Base-by-base conservation (phyloP, 1,139 yeast genomes). In the Nakaseomyces nivariensis region DNA sequence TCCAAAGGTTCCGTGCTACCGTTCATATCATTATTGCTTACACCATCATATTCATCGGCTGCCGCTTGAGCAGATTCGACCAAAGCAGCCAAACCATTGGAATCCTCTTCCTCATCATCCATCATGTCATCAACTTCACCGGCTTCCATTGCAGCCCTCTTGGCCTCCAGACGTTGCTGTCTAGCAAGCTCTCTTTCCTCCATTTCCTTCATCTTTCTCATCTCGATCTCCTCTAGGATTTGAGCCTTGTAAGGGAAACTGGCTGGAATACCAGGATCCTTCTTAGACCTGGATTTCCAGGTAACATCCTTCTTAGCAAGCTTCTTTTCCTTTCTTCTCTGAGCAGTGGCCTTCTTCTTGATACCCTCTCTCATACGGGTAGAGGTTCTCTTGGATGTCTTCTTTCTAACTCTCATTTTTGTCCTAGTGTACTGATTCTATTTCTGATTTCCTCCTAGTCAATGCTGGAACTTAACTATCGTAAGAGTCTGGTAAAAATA, bases 341-440 rank as follows among this genome's bases (percentile, higher is more conserved):
- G 94, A 26, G 97, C 97, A 44, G 92, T 78, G 3, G 96, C 90
- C 72, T 92, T 92, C 79, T 89, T 92, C 73, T 88, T 85, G 66
- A 92, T 88, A 58, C 97, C 97, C 69, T 89, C 95, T 67, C 90
- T 80, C 85, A 90, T 81, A 68, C 94, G 88, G 66, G 97, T 90
- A 67, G 92, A 78, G 50, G 81, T 76, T 72, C 97, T 80, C 72
- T 90, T 90, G 6, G 69, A 66, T 38, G 63, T 60, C 51, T 62
- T 62, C 62, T 65, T 66, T 62, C 69, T 64, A 27, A 64, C 61
- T 58, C 66, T 66, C 68, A 65, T 63, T 37, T 5, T 33, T 17
- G 3, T 17, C 22, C 22, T 17, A 17, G 22, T 17, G 22, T 17
- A 17, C 22, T 17, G 22, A 17, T 1, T 17, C 22, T 17, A 17